These are phyloP conservation scores for Mortierella sp. DNA, from an alignment of 371 early-diverging fungal species.

Conservation along the genomic window DNA sequence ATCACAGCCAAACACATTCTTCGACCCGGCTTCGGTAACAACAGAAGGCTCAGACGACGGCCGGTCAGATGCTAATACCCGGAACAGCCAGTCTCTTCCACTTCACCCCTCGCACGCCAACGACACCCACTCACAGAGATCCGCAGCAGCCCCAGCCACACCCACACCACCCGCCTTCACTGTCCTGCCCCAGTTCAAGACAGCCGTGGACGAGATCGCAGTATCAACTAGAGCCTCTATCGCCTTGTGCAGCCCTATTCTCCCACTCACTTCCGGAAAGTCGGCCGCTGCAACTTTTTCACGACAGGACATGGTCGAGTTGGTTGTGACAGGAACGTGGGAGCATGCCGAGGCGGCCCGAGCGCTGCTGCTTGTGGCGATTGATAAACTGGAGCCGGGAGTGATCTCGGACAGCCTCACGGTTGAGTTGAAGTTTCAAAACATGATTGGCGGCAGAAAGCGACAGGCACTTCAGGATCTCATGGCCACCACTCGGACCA, in stretches of 20 bases:
- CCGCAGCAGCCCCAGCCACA: background rate
- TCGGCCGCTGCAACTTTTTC: constrained; percentile 13
- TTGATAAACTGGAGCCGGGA: constrained; percentile 57
- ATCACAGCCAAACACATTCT: constrained; percentile 6
- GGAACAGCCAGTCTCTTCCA: constrained; percentile 12
- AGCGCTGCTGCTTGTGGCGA: constrained; percentile 34
- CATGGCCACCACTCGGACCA: constrained; percentile 82
- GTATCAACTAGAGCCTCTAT: constrained; percentile 36
- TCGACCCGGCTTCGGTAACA: background rate
- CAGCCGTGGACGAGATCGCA: constrained; percentile 39
- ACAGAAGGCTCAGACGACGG: background rate
- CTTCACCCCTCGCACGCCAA: constrained; percentile 1
- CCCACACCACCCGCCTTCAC: constrained; percentile 16
- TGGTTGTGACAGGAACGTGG: constrained; percentile 45
- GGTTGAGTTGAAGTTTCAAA: constrained; percentile 64
- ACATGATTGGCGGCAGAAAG: constrained; percentile 83
- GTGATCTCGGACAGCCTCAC: constrained; percentile 53
- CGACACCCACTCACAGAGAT: background rate
- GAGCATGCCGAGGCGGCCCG: constrained; percentile 53
- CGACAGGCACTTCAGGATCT: constrained; percentile 73
- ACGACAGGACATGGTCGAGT: constrained; percentile 40
- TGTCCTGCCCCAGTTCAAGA: constrained; percentile 35
- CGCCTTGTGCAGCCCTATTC: constrained; percentile 25
- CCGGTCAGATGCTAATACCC: constrained; percentile 28
- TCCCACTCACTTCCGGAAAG: background rate